Percentiles rank a stretch among this genome's conserved stretches.
Evolutionary conservation across 1,284 basidiomycete species (phyloP).

Genomic region (Sanghuangporus weigelae): DNA sequence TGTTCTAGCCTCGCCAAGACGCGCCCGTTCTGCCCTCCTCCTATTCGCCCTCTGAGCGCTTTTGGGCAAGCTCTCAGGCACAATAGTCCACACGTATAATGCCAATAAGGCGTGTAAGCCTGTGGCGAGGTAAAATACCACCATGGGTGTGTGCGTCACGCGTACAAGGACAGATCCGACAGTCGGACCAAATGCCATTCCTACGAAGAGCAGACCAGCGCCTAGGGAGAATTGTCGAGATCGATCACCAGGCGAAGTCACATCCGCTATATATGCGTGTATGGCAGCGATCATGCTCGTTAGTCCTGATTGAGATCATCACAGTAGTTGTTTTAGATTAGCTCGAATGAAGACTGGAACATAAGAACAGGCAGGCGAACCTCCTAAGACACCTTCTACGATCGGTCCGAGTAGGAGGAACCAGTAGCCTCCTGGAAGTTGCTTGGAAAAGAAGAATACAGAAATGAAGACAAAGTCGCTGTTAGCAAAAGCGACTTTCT

Average conservation of each 20-base stretch:
- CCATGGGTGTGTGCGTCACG: constrained; percentile 51
- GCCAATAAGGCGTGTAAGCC: constrained; percentile 45
- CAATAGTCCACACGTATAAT: constrained; percentile 47
- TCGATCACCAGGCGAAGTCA: constrained; percentile 45
- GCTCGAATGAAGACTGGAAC: not conserved
- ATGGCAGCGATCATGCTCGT: constrained; percentile 43
- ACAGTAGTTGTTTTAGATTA: not conserved
- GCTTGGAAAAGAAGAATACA: constrained; percentile 53
- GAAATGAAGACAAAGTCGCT: constrained; percentile 64
- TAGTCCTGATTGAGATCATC: constrained; percentile 31
- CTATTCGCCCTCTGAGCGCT: constrained; percentile 32
- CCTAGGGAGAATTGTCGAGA: constrained; percentile 60
- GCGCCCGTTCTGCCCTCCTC: constrained; percentile 27
- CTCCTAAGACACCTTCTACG: constrained; percentile 76
- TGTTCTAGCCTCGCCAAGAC: constrained; percentile 21
- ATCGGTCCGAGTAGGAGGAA: constrained; percentile 71
- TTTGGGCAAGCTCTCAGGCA: constrained; percentile 72
- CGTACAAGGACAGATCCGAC: constrained; percentile 64
- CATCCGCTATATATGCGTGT: constrained; percentile 63
- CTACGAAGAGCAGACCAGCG: constrained; percentile 57
- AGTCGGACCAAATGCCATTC: constrained; percentile 70
- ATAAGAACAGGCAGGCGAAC: constrained; percentile 34
- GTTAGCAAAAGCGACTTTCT: constrained; percentile 4
- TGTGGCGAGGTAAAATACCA: constrained; percentile 66
- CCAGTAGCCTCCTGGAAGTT: constrained; percentile 77